phyloP scores from a whole-genome alignment of 768 basidiomycete species.

The Daedalea quercina region DNA sequence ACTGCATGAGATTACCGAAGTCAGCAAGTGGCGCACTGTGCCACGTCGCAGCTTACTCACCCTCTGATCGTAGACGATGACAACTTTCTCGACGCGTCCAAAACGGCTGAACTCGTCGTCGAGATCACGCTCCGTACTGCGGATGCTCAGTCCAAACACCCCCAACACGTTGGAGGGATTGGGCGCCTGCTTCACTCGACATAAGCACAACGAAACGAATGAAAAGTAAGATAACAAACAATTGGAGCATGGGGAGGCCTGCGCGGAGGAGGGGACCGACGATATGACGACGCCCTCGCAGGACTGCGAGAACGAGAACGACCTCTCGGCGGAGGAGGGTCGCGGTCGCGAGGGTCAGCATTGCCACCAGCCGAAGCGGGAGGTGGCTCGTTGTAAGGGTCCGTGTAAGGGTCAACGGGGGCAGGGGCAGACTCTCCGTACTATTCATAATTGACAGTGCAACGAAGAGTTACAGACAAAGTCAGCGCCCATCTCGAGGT shows the following conservation, averaged over 20 bases:
- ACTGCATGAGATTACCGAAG: constrained; percentile 43
- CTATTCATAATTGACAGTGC: constrained; percentile 27
- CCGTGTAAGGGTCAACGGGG: constrained; percentile 74
- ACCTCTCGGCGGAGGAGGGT: constrained; percentile 48
- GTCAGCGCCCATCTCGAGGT: constrained; percentile 9
- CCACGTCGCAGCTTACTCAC: constrained; percentile 41
- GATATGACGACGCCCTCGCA: constrained; percentile 42
- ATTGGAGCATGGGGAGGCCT: constrained; percentile 68
- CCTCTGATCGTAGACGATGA: constrained; percentile 94
- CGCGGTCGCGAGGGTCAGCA: constrained; percentile 43
- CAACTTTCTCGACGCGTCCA: constrained; percentile 90
- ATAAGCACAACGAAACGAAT: constrained; percentile 26
- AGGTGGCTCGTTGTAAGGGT: constrained; percentile 62
- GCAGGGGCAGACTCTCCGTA: constrained; percentile 57
- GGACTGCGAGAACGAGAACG: constrained; percentile 73
- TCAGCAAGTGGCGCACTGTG: not conserved
- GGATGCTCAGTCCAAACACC: constrained; percentile 97
- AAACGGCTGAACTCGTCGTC: constrained; percentile 90
- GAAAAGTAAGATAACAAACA: constrained; percentile 38
- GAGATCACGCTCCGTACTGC: constrained; percentile 88
- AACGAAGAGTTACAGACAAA: not conserved
- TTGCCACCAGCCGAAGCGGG: constrained; percentile 35
- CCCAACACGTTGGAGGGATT: constrained; percentile 87
- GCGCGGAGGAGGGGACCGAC: constrained; percentile 45
- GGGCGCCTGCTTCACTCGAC: constrained; percentile 63